These are phyloP conservation scores for Colletotrichum acutatum DNA, from an alignment of 2,329 filamentous ascomycete species.

Conservation along the genomic window DNA sequence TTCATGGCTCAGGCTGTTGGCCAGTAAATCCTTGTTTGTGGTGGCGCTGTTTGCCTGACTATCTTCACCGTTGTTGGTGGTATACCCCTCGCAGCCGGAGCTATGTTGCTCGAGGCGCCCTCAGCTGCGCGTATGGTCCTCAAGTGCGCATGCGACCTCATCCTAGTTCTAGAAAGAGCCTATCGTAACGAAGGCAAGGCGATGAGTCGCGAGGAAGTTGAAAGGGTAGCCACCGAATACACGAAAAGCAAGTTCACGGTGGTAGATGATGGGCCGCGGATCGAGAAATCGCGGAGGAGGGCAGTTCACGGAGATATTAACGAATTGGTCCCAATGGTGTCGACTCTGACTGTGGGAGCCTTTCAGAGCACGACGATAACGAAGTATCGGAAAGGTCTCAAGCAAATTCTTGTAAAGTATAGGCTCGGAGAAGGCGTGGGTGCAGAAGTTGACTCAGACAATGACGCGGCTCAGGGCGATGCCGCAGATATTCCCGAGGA, in stretches of 20 bases:
- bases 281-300: background rate
- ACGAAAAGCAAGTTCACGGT: background rate
- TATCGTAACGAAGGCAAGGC: slow-evolving; percentile 4
- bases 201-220: background rate
- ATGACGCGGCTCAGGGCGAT: too few relatives aligned
- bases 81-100: slow-evolving; percentile 20
- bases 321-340: too few relatives aligned
- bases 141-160: slow-evolving; percentile 33
- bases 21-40: slow-evolving; percentile 36
- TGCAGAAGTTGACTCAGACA: too few relatives aligned
- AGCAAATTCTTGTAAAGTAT: too few relatives aligned
- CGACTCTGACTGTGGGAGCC: too few relatives aligned
- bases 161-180: slow-evolving; percentile 20
- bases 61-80: slow-evolving; percentile 40
- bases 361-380: too few relatives aligned
- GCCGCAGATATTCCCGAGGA: too few relatives aligned
- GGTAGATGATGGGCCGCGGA: background rate
- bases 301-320: too few relatives aligned
- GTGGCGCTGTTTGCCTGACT: slow-evolving; percentile 28
- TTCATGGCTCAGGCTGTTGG: slow-evolving; percentile 37
- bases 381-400: too few relatives aligned
- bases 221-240: background rate
- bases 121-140: slow-evolving; percentile 20
- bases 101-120: slow-evolving; percentile 25
- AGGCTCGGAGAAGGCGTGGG: too few relatives aligned